Conservation (phyloP, 2,329 filamentous ascomycete species). For the Paracoccidioides brasiliensis region DNA sequence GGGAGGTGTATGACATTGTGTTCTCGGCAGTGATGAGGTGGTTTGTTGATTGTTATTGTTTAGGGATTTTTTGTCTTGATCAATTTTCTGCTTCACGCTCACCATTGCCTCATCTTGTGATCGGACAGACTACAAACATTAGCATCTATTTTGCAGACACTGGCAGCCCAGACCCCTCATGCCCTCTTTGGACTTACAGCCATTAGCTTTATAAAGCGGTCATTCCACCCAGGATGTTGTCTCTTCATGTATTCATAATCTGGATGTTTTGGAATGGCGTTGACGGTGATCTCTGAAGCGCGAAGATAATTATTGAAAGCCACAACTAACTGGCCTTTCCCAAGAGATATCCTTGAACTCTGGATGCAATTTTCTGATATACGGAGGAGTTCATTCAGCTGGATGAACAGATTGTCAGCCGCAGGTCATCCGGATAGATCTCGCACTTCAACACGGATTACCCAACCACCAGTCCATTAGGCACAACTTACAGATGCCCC, state of each 20-base stretch:
- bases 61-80: conserved; percentile 10
- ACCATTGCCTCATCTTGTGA: conserved; percentile 32
- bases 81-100: conserved; percentile 28
- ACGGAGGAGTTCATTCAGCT: conserved; percentile 24
- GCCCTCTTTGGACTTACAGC: conserved; percentile 39
- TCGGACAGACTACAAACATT: conserved; percentile 8
- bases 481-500: conserved; percentile 7
- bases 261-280: conserved; percentile 61
- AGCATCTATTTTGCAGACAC: neutral
- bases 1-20: neutral
- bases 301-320: conserved; percentile 77
- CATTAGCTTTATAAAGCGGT: conserved; percentile 41
- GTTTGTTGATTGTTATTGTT: neutral
- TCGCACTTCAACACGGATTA: neutral
- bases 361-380: conserved; percentile 26
- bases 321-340: conserved; percentile 43
- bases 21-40: neutral
- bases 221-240: conserved; percentile 38
- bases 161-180: neutral
- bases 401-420: neutral
- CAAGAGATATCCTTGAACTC: conserved; percentile 20
- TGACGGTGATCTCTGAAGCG: conserved; percentile 64
- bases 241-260: conserved; percentile 55
- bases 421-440: neutral
- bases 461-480: too few relatives aligned